Evolutionary conservation across 371 early-diverging fungal genomes (phyloP), one percentile per base, ranked within the genome.

Genomic region (Mucor circinelloides): DNA sequence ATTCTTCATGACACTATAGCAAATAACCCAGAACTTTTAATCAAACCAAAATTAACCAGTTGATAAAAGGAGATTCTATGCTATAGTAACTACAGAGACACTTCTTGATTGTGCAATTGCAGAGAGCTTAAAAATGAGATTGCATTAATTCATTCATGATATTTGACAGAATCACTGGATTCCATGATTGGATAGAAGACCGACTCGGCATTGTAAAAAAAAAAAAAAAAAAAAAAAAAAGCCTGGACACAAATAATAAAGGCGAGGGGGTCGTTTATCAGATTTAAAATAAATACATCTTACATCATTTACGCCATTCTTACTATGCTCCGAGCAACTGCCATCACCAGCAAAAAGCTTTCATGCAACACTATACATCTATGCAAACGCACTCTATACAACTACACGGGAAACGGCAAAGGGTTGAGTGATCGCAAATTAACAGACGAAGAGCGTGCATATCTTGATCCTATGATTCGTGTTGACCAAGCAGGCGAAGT

Each of bases 401-500:
- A 58, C 10, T 65, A 65, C 50, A 44, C 58, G 3, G 38, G 54
- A 2, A 34, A 58, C n/a, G 25, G 28, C 0, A 15, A 23, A 4
- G 13, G 44, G 6, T 52, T 66, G 7, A 67, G 58, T 17, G 27
- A 67, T 42, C 67, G 63, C n/a, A 23, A 46, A 13, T 25, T 80
- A n/a, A 77, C 79, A 13, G 60, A 48, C 1, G 60, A 72, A 58
- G 79, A 83, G 34, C 66, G 68, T 2, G 60, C 71, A n/a, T 28
- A 72, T 12, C 50, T 83, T 17, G 75, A 68, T 63, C 86, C 83
- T 23, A 94, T 97, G 90, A 86, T 98, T 54, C 91, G 98, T 23
- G 93, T 98, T 19, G 94, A 98, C 76, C 97, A 98, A 61, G 97
- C 99, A 2, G 99, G 99, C 34, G 99, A 98, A 79, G 89, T 96